A percentile compares a stretch with the other conserved stretches of the same genome.
Conservation (phyloP, 73 alveolate genomes). For the Symbiodinium natans region DNA sequence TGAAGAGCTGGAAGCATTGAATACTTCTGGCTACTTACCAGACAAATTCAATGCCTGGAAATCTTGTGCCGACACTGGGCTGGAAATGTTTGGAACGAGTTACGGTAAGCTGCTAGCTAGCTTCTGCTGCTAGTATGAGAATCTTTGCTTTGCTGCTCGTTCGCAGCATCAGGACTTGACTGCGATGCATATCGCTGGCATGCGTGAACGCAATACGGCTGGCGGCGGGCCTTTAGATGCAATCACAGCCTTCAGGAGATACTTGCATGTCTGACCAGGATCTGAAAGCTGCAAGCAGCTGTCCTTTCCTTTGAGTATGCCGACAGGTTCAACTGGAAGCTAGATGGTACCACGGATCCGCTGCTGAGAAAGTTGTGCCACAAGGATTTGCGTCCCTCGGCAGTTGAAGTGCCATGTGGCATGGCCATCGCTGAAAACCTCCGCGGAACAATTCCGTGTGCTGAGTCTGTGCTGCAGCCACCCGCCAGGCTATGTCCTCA, state of each 20-base stretch:
- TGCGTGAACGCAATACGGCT: conserved; percentile 85
- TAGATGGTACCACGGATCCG: conserved; percentile 80
- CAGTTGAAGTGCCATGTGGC: background rate
- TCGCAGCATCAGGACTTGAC: conserved; percentile 40
- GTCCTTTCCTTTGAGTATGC: background rate
- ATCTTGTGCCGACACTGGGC: conserved; percentile 34
- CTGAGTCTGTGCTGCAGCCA: background rate
- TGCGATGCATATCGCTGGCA: conserved; percentile 87
- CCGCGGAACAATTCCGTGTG: background rate
- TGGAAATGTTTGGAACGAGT: too few species aligned
- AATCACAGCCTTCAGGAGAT: conserved; percentile 52
- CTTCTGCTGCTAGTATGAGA: background rate
- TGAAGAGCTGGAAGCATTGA: conserved; percentile 41
- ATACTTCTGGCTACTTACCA: conserved; percentile 46
- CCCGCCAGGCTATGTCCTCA: conserved; percentile 57
- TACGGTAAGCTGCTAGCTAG: background rate
- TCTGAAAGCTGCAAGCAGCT: too few species aligned
- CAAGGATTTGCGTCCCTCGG: conserved; percentile 45
- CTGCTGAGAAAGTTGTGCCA: conserved; percentile 61
- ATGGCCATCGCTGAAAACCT: too few species aligned
- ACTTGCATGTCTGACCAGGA: too few species aligned
- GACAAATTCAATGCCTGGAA: conserved; percentile 91
- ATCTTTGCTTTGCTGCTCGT: background rate
- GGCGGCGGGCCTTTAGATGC: conserved; percentile 83
- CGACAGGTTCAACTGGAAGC: conserved; percentile 83